Evolutionary conservation across 2,329 filamentous ascomycete genomes (phyloP).

Genomic region (Phialophora chinensis): DNA sequence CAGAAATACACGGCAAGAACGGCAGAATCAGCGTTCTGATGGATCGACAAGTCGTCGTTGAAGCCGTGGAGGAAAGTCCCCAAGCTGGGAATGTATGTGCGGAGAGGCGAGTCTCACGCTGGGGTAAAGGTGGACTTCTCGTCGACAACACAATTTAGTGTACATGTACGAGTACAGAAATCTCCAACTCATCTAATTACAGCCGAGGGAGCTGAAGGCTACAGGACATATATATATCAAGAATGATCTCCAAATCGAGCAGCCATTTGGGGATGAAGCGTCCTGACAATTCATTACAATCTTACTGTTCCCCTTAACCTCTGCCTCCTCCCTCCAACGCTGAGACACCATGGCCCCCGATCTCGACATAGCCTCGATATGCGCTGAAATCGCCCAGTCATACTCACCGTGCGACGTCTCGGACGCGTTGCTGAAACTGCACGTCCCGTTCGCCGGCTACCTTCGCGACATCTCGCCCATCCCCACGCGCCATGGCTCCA

Average conservation of each 20-base stretch:
- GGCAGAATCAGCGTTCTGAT: no score
- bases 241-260: neutral
- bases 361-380: conserved; percentile 16
- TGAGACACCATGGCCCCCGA: neutral
- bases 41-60: no score
- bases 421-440: conserved; percentile 17
- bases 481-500: conserved; percentile 1
- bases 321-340: no score
- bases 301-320: no score
- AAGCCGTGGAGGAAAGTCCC: no score
- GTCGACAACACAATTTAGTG: neutral
- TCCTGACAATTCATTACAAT: no score
- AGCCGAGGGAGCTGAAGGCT: neutral
- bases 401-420: conserved; percentile 19
- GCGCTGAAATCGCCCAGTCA: conserved; percentile 3
- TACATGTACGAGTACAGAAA: neutral
- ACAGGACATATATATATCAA: neutral
- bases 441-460: conserved; percentile 9
- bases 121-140: neutral
- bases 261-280: no score
- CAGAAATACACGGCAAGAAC: neutral
- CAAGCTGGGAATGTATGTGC: neutral
- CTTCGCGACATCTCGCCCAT: conserved; percentile 22
- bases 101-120: neutral
- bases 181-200: neutral